Evolutionary conservation across 2,329 filamentous ascomycete genomes (phyloP), one percentile per base, ranked within the genome.

Genomic region (Talaromyces sp.): DNA sequence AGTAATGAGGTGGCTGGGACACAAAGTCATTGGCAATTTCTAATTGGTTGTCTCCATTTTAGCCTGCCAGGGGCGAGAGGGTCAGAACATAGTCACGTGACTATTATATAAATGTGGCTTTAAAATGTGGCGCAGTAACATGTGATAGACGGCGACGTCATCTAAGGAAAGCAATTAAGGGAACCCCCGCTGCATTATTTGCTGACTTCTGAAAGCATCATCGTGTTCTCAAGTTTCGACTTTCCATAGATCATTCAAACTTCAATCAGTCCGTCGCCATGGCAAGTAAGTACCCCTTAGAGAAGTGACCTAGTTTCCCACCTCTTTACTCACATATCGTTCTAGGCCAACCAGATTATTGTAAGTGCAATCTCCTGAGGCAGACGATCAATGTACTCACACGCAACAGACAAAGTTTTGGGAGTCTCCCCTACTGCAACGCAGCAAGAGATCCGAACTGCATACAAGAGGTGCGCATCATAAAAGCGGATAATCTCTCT

Each of bases 361-460:
- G 80, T 81, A 76, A 70, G 75, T 70, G 31, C 41, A 31, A 31
- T 11, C 33, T 47, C 6, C 22, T 41, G 31, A 64, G 59, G 45
- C 56, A 62, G 41, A 68, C 33, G 22, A 43, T 57, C 9, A 24
- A 24, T 22, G 43, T 45, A 22, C 41, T 57, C 24, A 57, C 57
- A 39, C 39, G 16, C 9, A 19, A 16, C 69, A 93, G 91, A 94
- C 80, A 87, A 85, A 60, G 85, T 90, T 69, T 88, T 97, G 59
- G 90, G 90, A 68, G 79, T 97, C 67, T 76, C 88, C 60, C 85
- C 91, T 41, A 89, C 85, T 70, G 93, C 94, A 39, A 90, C 88
- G 0, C 87, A 89, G 66, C 88, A 93, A 73, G 90, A 98, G 76
- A 89, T 99, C 74, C 90, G 94, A 71, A 90, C 92, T 83, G 95